Evolutionary conservation across 2,329 filamentous ascomycete genomes (phyloP).

Genomic region (Penicillium psychrosexuale): DNA sequence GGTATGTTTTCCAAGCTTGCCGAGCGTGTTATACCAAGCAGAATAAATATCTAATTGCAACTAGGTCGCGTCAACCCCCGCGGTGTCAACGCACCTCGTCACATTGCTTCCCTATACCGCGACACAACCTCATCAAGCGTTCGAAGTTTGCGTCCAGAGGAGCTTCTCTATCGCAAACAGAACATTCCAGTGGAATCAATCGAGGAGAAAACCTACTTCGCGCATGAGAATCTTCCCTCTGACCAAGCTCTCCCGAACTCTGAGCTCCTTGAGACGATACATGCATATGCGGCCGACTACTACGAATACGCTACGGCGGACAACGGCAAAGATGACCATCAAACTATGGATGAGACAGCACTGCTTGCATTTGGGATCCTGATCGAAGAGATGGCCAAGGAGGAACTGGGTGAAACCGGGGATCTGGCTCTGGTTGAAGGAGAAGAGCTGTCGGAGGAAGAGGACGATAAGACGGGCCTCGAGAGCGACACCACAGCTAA

Average conservation of each 20-base stretch:
- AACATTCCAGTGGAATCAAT: constrained; percentile 51
- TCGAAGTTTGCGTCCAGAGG: constrained; percentile 53
- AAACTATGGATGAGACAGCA: constrained; percentile 61
- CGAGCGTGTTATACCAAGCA: neutral
- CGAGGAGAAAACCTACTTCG: constrained; percentile 56
- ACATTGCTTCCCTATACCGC: constrained; percentile 30
- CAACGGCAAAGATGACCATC: constrained; percentile 42
- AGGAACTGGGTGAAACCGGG: constrained; percentile 55
- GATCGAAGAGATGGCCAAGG: constrained; percentile 56
- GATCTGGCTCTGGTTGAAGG: constrained; percentile 57
- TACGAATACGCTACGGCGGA: constrained; percentile 43
- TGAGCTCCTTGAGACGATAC: constrained; percentile 56
- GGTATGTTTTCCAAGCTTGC: constrained; percentile 34
- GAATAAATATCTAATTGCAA: constrained; percentile 9
- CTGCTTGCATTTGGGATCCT: constrained; percentile 60
- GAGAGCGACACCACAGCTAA: constrained; percentile 6
- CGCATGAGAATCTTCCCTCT: constrained; percentile 46
- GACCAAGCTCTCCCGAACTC: constrained; percentile 50
- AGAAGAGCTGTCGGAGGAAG: constrained; percentile 30
- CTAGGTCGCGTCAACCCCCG: constrained; percentile 48
- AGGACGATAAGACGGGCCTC: constrained; percentile 8
- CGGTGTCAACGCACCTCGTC: constrained; percentile 30
- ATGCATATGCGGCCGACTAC: constrained; percentile 57
- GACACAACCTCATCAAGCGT: constrained; percentile 35
- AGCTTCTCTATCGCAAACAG: constrained; percentile 55